These are phyloP conservation scores for Sphaerobolus stellatus DNA, from an alignment of 1,284 basidiomycete genomes.

Conservation along the genomic window DNA sequence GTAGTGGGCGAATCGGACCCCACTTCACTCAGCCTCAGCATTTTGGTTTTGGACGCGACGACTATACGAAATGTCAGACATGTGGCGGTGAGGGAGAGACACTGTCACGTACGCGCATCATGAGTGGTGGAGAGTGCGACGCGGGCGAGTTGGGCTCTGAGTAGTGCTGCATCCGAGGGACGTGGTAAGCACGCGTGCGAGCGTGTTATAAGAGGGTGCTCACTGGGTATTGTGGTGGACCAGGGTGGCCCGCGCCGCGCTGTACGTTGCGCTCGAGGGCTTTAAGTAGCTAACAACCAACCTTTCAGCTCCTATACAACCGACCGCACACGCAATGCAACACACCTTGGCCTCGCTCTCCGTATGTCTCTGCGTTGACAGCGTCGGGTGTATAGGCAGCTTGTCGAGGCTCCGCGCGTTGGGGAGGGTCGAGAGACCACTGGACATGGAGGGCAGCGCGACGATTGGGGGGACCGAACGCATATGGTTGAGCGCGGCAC, in stretches of 20 bases:
- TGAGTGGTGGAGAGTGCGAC: constrained; percentile 8
- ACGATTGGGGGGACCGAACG: constrained; percentile 44
- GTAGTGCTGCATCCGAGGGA: background rate
- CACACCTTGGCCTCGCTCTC: constrained; percentile 74
- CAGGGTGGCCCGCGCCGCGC: background rate
- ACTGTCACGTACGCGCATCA: constrained; percentile 12
- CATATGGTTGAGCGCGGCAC: no score
- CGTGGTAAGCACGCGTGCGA: background rate
- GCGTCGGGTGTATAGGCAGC: constrained; percentile 63
- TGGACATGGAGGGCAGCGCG: constrained; percentile 68
- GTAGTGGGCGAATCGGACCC: no score
- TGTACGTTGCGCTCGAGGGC: constrained; percentile 7
- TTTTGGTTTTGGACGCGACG: background rate
- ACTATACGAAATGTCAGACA: background rate
- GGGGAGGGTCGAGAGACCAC: constrained; percentile 61
- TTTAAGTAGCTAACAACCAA: constrained; percentile 5
- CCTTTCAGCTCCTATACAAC: background rate
- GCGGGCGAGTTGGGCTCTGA: constrained; percentile 7
- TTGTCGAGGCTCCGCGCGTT: constrained; percentile 65
- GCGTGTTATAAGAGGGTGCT: background rate
- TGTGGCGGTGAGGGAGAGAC: background rate
- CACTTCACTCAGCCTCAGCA: no score
- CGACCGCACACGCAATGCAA: background rate
- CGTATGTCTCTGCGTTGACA: constrained; percentile 62
- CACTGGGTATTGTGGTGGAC: constrained; percentile 1